Conservation (phyloP, 768 basidiomycete species). For the Trametes meyenii region DNA sequence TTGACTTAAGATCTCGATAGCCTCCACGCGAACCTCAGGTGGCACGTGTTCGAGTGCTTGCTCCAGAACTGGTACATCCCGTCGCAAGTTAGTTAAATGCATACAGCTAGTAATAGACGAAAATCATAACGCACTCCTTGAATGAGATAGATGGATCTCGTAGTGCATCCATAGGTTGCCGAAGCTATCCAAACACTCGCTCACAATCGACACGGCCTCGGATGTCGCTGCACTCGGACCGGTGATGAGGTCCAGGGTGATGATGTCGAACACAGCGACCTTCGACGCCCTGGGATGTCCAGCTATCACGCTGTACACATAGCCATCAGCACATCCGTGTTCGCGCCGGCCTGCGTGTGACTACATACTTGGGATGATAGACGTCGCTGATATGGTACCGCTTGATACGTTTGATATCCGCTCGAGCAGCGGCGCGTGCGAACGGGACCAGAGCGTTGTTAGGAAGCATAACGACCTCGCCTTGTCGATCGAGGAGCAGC, state of each 20-base stretch:
- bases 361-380: conserved; percentile 63
- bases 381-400: conserved; percentile 79
- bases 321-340: not conserved
- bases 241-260: conserved; percentile 67
- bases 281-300: conserved; percentile 77
- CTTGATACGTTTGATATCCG: conserved; percentile 71
- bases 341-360: too few relatives aligned
- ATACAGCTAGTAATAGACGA: conserved; percentile 27
- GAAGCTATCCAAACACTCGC: conserved; percentile 69
- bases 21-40: conserved; percentile 51
- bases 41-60: conserved; percentile 64
- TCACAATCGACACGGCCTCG: conserved; percentile 71
- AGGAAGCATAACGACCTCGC: conserved; percentile 74
- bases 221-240: conserved; percentile 73
- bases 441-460: conserved; percentile 75
- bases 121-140: conserved; percentile 53
- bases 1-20: conserved; percentile 68
- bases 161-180: conserved; percentile 68
- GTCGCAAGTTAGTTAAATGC: conserved; percentile 13
- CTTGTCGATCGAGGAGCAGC: conserved; percentile 77
- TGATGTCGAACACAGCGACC: conserved; percentile 82
- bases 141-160: conserved; percentile 80
- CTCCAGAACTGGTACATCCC: conserved; percentile 57
- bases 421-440: conserved; percentile 79
- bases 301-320: conserved; percentile 51